Evolutionary conservation across 345 rosid species (phyloP).

Genomic region (Barbarea vulgaris): DNA sequence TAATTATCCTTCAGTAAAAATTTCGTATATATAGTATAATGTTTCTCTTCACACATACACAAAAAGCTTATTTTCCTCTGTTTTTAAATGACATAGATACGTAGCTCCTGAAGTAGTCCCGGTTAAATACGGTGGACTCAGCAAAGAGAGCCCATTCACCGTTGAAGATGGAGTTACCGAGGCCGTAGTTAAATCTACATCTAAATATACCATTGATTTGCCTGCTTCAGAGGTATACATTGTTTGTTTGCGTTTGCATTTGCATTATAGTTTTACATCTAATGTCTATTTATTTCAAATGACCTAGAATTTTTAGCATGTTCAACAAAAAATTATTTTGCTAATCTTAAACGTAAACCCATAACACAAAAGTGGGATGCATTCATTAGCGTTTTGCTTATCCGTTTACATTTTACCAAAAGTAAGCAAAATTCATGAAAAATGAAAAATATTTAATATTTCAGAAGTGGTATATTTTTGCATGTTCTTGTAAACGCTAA

Average conservation of each 20-base stretch:
- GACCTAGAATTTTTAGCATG: neutral
- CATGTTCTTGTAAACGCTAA: neutral
- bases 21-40: neutral
- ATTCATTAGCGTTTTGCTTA: neutral
- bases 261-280: neutral
- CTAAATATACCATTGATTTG: conserved; percentile 41
- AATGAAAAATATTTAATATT: neutral
- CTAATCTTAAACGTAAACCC: neutral
- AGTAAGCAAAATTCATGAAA: neutral
- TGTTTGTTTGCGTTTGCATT: neutral
- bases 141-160: conserved; percentile 40
- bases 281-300: neutral
- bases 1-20: conserved; percentile 23
- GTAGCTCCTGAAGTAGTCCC: conserved; percentile 45
- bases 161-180: conserved; percentile 39
- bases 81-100: conserved; percentile 30
- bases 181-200: conserved; percentile 34
- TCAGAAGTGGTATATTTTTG: neutral
- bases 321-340: too few relatives aligned
- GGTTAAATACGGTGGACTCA: conserved; percentile 44
- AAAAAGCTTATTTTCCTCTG: conserved; percentile 13
- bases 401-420: neutral
- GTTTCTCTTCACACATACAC: neutral
- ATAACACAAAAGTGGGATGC: neutral
- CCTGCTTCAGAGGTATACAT: conserved; percentile 44